Evolutionary conservation across 2,329 filamentous ascomycete genomes (phyloP).

Genomic region (Botrytis byssoidea): DNA sequence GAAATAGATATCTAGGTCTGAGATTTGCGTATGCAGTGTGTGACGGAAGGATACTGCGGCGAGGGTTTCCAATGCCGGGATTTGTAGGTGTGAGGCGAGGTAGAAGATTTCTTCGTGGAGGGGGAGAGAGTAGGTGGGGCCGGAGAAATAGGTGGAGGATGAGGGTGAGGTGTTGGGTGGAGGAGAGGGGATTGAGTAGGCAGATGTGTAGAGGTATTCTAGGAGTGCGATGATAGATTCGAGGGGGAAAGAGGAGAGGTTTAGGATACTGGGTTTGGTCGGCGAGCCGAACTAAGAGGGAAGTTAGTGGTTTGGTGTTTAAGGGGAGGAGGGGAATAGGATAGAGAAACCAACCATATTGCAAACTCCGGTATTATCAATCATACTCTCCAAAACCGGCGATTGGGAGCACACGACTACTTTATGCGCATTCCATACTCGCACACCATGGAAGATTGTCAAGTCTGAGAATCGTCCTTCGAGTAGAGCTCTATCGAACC

Average conservation of each 20-base stretch:
- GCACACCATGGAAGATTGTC: slow-evolving; percentile 27
- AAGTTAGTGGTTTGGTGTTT: background rate
- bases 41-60: slow-evolving; percentile 24
- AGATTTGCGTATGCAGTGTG: slow-evolving; percentile 23
- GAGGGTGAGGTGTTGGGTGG: slow-evolving; percentile 18
- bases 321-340: background rate
- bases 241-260: slow-evolving; percentile 24
- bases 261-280: slow-evolving; percentile 17
- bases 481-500: slow-evolving; percentile 25
- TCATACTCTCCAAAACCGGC: slow-evolving; percentile 26
- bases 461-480: slow-evolving; percentile 34
- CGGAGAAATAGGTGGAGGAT: background rate
- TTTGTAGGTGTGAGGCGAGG: slow-evolving; percentile 24
- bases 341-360: background rate
- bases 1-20: slow-evolving; percentile 20
- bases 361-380: slow-evolving; percentile 13
- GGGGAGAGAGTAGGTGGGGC: slow-evolving; percentile 20
- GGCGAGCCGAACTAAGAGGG: background rate
- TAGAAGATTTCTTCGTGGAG: slow-evolving; percentile 29
- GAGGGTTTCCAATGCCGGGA: slow-evolving; percentile 22
- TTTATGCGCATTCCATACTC: slow-evolving; percentile 32
- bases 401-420: slow-evolving; percentile 33
- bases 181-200: slow-evolving; percentile 23
- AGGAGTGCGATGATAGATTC: slow-evolving; percentile 23
- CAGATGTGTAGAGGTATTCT: slow-evolving; percentile 32